Evolutionary conservation across 768 basidiomycete species (phyloP).

Genomic region (Antrodiella citrinella): DNA sequence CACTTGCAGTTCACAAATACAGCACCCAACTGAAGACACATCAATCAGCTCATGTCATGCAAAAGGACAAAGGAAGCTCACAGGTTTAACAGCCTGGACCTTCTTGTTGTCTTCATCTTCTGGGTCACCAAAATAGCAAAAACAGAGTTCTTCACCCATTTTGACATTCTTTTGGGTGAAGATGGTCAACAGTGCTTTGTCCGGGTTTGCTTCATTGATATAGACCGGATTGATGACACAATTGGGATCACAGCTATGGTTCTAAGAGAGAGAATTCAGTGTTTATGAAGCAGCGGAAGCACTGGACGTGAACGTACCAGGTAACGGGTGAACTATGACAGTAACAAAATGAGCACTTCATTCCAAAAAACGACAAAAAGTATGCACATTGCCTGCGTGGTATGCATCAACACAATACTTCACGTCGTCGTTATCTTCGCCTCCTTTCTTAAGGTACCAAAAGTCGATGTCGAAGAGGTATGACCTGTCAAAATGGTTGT

Average conservation of each 20-base stretch:
- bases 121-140: constrained; percentile 55
- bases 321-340: constrained; percentile 96
- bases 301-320: constrained; percentile 44
- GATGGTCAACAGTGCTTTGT: constrained; percentile 60
- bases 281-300: neutral
- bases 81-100: constrained; percentile 4
- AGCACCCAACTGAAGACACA: constrained; percentile 24
- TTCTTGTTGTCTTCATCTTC: constrained; percentile 24
- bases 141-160: constrained; percentile 64
- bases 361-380: neutral
- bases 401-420: constrained; percentile 77
- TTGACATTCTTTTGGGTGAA: constrained; percentile 62
- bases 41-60: constrained; percentile 3
- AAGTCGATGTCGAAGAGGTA: constrained; percentile 84
- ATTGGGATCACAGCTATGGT: constrained; percentile 90
- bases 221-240: constrained; percentile 64
- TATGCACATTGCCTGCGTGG: constrained; percentile 75
- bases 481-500: constrained; percentile 65
- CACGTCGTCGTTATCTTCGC: constrained; percentile 21
- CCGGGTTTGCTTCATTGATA: constrained; percentile 66
- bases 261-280: constrained; percentile 36
- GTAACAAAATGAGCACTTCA: constrained; percentile 1
- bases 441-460: constrained; percentile 42
- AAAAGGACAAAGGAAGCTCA: neutral
- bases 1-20: constrained; percentile 44